These are phyloP conservation scores for Arabidopsis arenosa DNA, from an alignment of 345 rosid species.

Conservation along the genomic window DNA sequence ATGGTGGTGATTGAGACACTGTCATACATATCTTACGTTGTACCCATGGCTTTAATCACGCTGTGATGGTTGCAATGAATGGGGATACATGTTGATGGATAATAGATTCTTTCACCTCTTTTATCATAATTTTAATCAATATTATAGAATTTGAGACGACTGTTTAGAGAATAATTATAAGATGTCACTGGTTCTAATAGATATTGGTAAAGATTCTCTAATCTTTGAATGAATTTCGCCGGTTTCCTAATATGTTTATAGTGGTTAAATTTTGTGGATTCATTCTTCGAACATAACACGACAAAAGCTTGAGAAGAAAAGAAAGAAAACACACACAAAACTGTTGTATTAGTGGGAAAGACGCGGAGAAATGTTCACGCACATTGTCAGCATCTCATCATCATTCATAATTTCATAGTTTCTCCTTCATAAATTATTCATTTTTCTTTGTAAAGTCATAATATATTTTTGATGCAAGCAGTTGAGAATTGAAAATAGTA, in stretches of 20 bases:
- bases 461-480: background rate
- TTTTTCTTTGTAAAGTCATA: background rate
- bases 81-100: background rate
- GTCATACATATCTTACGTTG: too few species aligned
- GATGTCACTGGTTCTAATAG: too few species aligned
- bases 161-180: too few species aligned
- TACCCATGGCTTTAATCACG: too few species aligned
- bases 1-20: background rate
- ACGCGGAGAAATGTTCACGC: conserved; percentile 22
- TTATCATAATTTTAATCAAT: too few species aligned
- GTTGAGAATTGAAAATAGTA: background rate
- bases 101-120: background rate
- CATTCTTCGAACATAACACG: background rate
- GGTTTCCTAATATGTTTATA: too few species aligned
- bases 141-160: too few species aligned
- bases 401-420: background rate
- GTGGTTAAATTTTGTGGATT: too few species aligned
- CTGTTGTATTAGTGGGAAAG: background rate
- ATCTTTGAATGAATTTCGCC: too few species aligned
- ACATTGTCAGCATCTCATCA: background rate
- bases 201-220: too few species aligned
- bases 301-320: background rate
- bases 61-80: too few species aligned
- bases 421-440: background rate
- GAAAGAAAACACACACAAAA: background rate